Percentiles rank a stretch among this genome's conserved stretches.
Evolutionary conservation across 352 stramenopile species (phyloP).

Genomic region (Phytopythium helicoides): DNA sequence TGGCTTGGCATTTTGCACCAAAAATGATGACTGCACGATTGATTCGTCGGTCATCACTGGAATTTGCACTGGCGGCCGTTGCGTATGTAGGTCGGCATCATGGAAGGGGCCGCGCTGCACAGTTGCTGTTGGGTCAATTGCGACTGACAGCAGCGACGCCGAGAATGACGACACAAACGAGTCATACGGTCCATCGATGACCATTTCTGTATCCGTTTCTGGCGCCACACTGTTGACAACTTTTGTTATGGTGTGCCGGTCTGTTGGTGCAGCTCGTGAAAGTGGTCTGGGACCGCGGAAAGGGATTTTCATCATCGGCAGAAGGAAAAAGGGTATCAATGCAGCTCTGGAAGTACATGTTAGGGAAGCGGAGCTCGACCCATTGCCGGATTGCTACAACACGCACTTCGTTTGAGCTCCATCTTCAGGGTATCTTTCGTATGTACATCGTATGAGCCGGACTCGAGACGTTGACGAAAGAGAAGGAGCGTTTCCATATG

Average conservation of each 20-base stretch:
- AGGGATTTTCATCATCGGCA: slow-evolving; percentile 5
- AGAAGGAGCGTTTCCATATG: no score
- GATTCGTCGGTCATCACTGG: slow-evolving; percentile 26
- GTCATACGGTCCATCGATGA: slow-evolving; percentile 26
- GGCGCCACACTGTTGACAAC: slow-evolving; percentile 24
- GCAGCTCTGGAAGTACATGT: slow-evolving; percentile 13
- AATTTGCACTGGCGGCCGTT: slow-evolving; percentile 24
- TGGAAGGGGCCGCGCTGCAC: slow-evolving; percentile 39
- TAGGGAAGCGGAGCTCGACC: slow-evolving; percentile 16
- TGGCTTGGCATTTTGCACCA: slow-evolving; percentile 41
- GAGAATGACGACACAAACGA: slow-evolving; percentile 7
- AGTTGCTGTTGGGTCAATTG: neutral
- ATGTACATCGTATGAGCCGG: slow-evolving; percentile 17
- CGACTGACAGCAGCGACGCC: slow-evolving; percentile 14
- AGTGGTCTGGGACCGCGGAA: slow-evolving; percentile 12
- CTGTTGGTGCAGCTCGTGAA: slow-evolving; percentile 13
- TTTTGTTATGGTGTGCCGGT: slow-evolving; percentile 16
- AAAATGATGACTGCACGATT: slow-evolving; percentile 51
- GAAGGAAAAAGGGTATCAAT: slow-evolving; percentile 12
- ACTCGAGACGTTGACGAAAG: no score
- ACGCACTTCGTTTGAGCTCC: slow-evolving; percentile 30
- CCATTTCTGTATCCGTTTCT: slow-evolving; percentile 18
- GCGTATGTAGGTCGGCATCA: slow-evolving; percentile 19
- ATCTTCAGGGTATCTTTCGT: no score
- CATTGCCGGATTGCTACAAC: slow-evolving; percentile 32